These are phyloP conservation scores for Phytophthora pluvialis DNA, from an alignment of 352 stramenopile species.

Conservation along the genomic window DNA sequence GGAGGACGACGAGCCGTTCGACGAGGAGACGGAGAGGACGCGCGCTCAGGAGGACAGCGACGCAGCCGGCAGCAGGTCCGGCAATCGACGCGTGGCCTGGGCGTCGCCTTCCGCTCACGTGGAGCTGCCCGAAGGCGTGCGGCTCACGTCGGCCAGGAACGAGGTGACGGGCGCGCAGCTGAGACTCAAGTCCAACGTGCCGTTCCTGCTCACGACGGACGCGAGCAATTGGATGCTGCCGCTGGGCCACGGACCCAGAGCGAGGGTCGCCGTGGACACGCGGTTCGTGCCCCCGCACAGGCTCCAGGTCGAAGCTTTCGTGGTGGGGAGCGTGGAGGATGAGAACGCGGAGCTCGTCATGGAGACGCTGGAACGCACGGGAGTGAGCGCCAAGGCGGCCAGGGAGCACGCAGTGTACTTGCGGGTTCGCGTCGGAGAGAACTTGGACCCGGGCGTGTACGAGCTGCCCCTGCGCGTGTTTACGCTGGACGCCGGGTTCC, in stretches of 20 bases:
- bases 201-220: constrained; percentile 61
- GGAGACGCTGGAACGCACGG: constrained; percentile 60
- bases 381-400: constrained; percentile 32
- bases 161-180: constrained; percentile 69
- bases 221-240: constrained; percentile 63
- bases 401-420: constrained; percentile 68
- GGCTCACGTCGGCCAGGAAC: constrained; percentile 55
- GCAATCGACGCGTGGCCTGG: constrained; percentile 44
- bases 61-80: background rate
- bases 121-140: constrained; percentile 45
- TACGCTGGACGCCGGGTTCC: constrained; percentile 69
- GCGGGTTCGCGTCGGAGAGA: constrained; percentile 46
- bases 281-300: constrained; percentile 56
- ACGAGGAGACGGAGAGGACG: constrained; percentile 37
- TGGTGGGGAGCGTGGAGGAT: constrained; percentile 69
- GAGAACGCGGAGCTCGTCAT: constrained; percentile 62
- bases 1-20: constrained; percentile 46
- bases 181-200: constrained; percentile 57
- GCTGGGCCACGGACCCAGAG: constrained; percentile 63
- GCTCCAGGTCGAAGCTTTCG: constrained; percentile 56
- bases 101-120: constrained; percentile 34
- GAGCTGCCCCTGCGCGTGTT: constrained; percentile 72
- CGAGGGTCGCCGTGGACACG: constrained; percentile 57
- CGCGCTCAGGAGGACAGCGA: constrained; percentile 3
- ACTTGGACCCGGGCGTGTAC: constrained; percentile 54